Base-by-base conservation (phyloP, 2,329 filamentous ascomycete genomes). In the Colletotrichum paranaense region DNA sequence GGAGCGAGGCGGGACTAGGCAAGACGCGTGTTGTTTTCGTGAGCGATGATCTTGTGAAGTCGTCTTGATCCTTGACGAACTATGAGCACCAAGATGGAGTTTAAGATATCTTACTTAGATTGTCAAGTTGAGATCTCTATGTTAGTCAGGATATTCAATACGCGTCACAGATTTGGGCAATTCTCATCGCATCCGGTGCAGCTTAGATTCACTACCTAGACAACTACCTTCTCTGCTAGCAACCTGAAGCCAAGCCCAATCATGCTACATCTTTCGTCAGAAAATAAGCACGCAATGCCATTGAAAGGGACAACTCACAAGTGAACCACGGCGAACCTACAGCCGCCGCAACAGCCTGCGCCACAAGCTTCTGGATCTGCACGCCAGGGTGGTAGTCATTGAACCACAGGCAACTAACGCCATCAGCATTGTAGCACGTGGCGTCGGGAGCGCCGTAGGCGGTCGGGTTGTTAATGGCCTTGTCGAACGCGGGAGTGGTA, bases 341-440 rank as follows among this genome's bases (percentile, higher is more conserved):
- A 19, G 74, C 53, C 26, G 75, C 76, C 3, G 78, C 82, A 19
- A 86, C 83, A 2, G 81, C 79, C n/a, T 78, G 73, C 0, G 81
- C 84, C 1, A 86, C 83, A 6, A 86, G 78, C 64, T 77, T 76
- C 67, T 86, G 82, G 9, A 86, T 86, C 9, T 80, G 80, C 6
- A 84, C 75, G 0, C 79, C 84, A 0, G 84, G 84, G 42, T 86
- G 84, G 46, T 86, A 86, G 38, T 84, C 77, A 63, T 86, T 83
- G 68, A 82, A 84, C 85, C 86, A 87, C 42, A 87, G 66, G 69
- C 86, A 87, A 12, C 81, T 85, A 16, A 78, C 80, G 5, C 86
- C 86, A 57, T 87, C 79, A 0, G 67, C 76, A 49, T 85, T 84
- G 30, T 78, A 83, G 76, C 86, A 87, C 1, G 79, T 82, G 1